A percentile compares a stretch with the other conserved stretches of the same genome.
These are phyloP conservation scores for Annulohypoxylon stygium DNA, from an alignment of 495 filamentous ascomycete species.

Conservation along the genomic window DNA sequence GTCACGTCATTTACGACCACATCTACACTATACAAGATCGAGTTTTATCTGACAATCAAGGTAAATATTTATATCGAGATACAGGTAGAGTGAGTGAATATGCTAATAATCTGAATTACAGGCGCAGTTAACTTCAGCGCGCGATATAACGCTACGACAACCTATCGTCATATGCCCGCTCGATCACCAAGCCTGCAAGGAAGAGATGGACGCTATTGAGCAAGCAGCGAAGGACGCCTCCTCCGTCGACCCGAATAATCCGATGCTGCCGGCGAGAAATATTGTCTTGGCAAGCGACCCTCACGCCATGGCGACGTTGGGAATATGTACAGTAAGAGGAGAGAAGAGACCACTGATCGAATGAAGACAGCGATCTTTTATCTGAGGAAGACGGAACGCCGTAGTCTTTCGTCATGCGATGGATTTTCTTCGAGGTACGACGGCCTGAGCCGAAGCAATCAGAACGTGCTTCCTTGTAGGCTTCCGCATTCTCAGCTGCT, in stretches of 20 bases:
- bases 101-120: slow-evolving; percentile 56
- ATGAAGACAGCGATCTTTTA: slow-evolving; percentile 59
- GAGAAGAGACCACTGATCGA: slow-evolving; percentile 92
- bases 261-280: slow-evolving; percentile 82
- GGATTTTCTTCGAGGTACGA: neutral
- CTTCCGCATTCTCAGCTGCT: neutral
- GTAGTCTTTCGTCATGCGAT: neutral
- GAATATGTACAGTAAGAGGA: slow-evolving; percentile 86
- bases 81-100: neutral
- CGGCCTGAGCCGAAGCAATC: neutral
- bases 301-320: slow-evolving; percentile 80
- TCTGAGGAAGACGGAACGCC: neutral
- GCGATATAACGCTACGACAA: slow-evolving; percentile 90
- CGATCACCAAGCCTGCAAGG: slow-evolving; percentile 94
- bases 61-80: slow-evolving; percentile 62
- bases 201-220: slow-evolving; percentile 98
- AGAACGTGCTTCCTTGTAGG: neutral
- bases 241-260: slow-evolving; percentile 87
- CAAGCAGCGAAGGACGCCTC: slow-evolving; percentile 93
- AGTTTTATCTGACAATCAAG: slow-evolving; percentile 95
- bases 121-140: slow-evolving; percentile 91
- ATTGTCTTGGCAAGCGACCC: slow-evolving; percentile 85
- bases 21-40: slow-evolving; percentile 95
- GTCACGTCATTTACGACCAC: slow-evolving; percentile 94
- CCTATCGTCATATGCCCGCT: slow-evolving; percentile 96